phyloP scores from a whole-genome alignment of 441 rosid species.

The Jatropha podagrica region DNA sequence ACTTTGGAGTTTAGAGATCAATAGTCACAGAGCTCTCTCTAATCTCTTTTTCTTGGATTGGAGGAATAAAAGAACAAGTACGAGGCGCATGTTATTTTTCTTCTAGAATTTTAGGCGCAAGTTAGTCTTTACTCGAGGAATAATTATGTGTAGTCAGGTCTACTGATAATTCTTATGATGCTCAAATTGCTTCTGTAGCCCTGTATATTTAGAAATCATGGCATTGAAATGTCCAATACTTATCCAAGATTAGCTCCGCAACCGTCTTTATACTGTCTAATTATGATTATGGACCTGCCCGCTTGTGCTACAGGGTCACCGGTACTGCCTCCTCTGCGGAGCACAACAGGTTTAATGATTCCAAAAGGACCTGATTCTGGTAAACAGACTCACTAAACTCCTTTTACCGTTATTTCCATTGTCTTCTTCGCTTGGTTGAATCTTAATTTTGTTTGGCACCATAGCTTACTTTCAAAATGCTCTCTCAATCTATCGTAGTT shows the following conservation, averaged over 20 bases:
- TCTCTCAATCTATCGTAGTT: not conserved
- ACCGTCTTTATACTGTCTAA: not conserved
- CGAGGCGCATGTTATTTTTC: not conserved
- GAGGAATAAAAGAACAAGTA: not conserved
- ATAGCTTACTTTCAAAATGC: not conserved
- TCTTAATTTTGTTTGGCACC: not conserved
- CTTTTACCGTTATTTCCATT: not conserved
- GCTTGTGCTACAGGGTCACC: constrained; percentile 36
- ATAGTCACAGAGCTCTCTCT: not conserved
- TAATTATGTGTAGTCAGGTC: not conserved
- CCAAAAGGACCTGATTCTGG: constrained; percentile 35
- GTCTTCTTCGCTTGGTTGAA: not conserved
- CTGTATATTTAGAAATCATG: not conserved
- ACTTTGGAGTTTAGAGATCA: not conserved
- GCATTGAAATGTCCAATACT: not conserved
- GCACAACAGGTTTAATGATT: constrained; percentile 25
- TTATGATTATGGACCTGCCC: not conserved
- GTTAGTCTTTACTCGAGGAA: not conserved
- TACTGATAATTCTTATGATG: not conserved
- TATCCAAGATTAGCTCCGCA: not conserved
- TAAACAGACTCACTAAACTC: constrained; percentile 7
- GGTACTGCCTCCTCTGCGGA: constrained; percentile 50
- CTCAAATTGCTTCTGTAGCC: not conserved
- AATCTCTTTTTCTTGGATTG: no score
- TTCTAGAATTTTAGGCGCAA: constrained; percentile 2